Evolutionary conservation across 768 basidiomycete genomes (phyloP), one percentile per base, ranked within the genome.

Genomic region (Lyophyllum decastes): DNA sequence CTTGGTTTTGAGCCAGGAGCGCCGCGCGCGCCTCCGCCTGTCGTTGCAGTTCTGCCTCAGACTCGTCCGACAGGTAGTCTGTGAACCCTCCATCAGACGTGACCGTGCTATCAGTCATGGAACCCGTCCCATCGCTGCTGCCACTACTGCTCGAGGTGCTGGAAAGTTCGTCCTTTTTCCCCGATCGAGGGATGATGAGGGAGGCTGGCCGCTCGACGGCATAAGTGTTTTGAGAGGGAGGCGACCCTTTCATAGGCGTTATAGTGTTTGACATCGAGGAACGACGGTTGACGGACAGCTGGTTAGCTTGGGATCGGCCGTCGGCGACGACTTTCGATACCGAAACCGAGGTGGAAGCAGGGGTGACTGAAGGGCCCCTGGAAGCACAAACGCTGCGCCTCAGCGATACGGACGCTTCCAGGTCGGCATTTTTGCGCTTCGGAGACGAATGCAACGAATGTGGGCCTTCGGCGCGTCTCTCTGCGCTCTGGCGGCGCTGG

Each of bases 51-150:
- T 94, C 92, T 25, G 86, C 90, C 66, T 94, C 92, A n/a, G 91
- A 93, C 72, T 94, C 92, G 67, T 93, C 92, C n/a, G 91, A 93
- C 27, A 93, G 73, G 69, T 94, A 94, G 69, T 94, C 92, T 12
- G 92, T 94, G 67, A 94, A 94, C 16, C 85, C 90, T 12, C 91
- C 92, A 63, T 93, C 92, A 9, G 91, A 92, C 4, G 88, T 92
- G 55, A 93, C 80, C 4, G 92, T 93, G 58, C 84, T 84, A 68
- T 90, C 89, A 2, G 87, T 85, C 66, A 84, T 63, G 19, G 86
- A 87, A 35, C 85, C 83, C 48, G 81, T 73, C 22, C 87, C 84
- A 62, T 84, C 82, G 65, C 87, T 86, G 61, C 87, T 84, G 51
- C 83, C 79, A 66, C 82, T 84, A 66, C 85, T 82, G 65, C 79